phyloP scores from a whole-genome alignment of 2,329 filamentous ascomycete species.

The Neofusicoccum sp. region DNA sequence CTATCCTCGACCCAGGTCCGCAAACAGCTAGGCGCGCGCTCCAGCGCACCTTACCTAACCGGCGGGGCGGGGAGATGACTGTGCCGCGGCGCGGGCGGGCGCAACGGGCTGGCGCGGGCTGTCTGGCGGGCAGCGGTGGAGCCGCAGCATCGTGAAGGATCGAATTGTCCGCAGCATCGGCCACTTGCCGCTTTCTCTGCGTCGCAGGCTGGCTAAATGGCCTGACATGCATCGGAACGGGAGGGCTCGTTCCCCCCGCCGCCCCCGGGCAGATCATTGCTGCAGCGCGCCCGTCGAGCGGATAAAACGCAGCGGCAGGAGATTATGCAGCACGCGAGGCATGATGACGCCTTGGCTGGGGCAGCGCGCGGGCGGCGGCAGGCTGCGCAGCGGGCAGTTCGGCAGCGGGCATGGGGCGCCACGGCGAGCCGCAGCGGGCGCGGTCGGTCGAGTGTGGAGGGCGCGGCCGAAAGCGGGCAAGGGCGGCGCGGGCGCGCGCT shows the following conservation, averaged over 20 bases:
- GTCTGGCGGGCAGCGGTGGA: neutral
- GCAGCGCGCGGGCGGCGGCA: constrained; percentile 6
- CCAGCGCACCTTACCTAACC: neutral
- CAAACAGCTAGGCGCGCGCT: neutral
- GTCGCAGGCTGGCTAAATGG: constrained; percentile 15
- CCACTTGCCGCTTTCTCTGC: constrained; percentile 8
- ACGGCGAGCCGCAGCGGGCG: neutral
- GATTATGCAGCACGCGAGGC: constrained; percentile 16
- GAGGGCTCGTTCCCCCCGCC: constrained; percentile 15
- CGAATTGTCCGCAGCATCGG: constrained; percentile 6
- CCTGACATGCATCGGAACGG: constrained; percentile 18
- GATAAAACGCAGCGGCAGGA: constrained; percentile 15
- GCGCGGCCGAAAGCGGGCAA: neutral
- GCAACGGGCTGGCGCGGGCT: neutral
- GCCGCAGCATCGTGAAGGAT: neutral
- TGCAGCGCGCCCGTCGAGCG: constrained; percentile 12
- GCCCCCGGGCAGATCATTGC: constrained; percentile 18
- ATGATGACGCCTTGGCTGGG: constrained; percentile 12
- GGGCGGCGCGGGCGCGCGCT: neutral
- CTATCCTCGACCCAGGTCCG: constrained; percentile 3
- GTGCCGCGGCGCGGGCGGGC: neutral
- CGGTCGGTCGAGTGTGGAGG: neutral
- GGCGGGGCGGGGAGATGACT: neutral
- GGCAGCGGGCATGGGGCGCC: neutral
- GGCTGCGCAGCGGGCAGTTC: constrained; percentile 1